Evolutionary conservation across 371 early-diverging fungal species (phyloP).

Genomic region (Mucor plumbeus): DNA sequence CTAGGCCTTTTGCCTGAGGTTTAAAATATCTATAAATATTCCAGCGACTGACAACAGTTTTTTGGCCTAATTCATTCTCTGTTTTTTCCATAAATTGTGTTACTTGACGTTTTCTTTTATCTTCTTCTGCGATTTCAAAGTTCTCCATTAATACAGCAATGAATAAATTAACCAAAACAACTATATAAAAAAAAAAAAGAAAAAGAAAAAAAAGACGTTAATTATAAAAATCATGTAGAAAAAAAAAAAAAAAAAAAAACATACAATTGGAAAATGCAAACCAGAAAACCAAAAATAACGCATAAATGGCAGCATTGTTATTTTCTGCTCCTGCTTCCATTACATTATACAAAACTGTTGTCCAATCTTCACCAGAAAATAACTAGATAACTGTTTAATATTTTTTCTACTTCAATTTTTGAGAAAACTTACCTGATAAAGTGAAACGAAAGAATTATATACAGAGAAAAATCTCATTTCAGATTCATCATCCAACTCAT

Average conservation of each 20-base stretch:
- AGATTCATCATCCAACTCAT: slow-evolving; percentile 35
- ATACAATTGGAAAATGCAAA: slow-evolving; percentile 73
- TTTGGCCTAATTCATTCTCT: slow-evolving; percentile 42
- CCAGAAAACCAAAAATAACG: slow-evolving; percentile 63
- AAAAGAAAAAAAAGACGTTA: background rate
- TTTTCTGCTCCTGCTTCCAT: slow-evolving; percentile 52
- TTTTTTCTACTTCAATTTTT: background rate
- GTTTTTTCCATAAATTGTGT: slow-evolving; percentile 50
- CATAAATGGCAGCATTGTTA: slow-evolving; percentile 52
- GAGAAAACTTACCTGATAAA: slow-evolving; percentile 57
- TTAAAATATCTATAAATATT: slow-evolving; percentile 60
- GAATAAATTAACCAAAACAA: slow-evolving; percentile 67
- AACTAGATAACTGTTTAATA: slow-evolving; percentile 35
- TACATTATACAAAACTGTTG: slow-evolving; percentile 59
- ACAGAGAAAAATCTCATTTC: slow-evolving; percentile 67
- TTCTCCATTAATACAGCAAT: slow-evolving; percentile 74
- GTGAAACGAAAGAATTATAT: slow-evolving; percentile 64
- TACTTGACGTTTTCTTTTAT: slow-evolving; percentile 63
- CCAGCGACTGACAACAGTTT: slow-evolving; percentile 55
- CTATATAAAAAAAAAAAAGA: slow-evolving; percentile 17
- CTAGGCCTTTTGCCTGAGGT: slow-evolving; percentile 53
- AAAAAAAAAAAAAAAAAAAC: background rate
- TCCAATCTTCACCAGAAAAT: slow-evolving; percentile 77
- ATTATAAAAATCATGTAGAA: background rate
- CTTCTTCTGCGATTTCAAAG: slow-evolving; percentile 66